Base-by-base conservation (phyloP, 2,329 filamentous ascomycete genomes). In the Teratosphaeria epicoccoides region DNA sequence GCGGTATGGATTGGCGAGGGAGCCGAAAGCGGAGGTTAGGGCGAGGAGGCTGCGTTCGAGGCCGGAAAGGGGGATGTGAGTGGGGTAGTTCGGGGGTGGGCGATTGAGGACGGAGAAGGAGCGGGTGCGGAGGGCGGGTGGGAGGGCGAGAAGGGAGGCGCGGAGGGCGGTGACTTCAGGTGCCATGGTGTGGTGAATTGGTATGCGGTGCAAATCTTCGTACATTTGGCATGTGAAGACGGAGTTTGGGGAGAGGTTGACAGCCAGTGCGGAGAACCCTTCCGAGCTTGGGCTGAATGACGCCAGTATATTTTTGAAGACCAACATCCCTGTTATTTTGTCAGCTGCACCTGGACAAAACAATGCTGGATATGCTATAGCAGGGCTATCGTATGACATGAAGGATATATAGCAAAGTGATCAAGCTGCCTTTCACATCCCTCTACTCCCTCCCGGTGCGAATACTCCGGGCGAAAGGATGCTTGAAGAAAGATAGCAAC, bases 31-130 rank as follows among this genome's bases (percentile, higher is more conserved):
- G 49, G 79, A 82, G 29, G 80, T 80, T 24, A 82, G 61, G 6
- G 81, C 79, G 1, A 98, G 76, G 17, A 82, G 82, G 54, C 81
- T 77, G 51, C 87, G 84, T 72, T 97, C 93, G 52, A 88, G 63
- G 43, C 72, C 71, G 6, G 86, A 95, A 51, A 98, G 79, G 29
- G 91, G 93, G 26, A 97, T 82, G 79, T 98, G 93, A 70, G 89
- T 88, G 1, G 87, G 83, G 73, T 97, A 97, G 63, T 87, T 93
- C 52, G 89, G 87, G 24, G 80, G 79, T 48, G 91, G 91, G 6
- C 93, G 86, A 69, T 86, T 86, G 61, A 95, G 80, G 56, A 88
- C 81, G 43, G 90, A 95, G 75, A 96, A 95, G 28, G 69, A 66
- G 56, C 79, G 74, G 24, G 59, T 60, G 49, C 64, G 65, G 10